Base-by-base conservation (phyloP, 2,329 filamentous ascomycete species). In the Penicillium sp. region DNA sequence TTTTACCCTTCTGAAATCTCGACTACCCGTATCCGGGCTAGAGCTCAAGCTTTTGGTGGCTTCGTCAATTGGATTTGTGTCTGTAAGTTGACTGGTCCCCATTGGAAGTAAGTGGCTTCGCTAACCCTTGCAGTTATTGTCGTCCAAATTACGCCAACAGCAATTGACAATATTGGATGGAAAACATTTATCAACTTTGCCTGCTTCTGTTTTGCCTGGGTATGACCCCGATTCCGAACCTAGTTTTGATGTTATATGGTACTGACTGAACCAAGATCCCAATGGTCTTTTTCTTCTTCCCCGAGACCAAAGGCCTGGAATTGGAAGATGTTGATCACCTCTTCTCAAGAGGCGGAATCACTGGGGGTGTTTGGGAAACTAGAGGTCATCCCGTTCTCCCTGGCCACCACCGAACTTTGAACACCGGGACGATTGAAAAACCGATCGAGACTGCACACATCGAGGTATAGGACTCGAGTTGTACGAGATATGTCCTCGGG, bases 241-340 rank as follows among this genome's bases (percentile, higher is more conserved):
- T 6, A 5, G 7, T 10, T 28, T 10, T 13, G 12, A 34, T 5
- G 12, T 26, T 12, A 13, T 9, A 21, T 6, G 0, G 43, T 54
- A 19, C 54, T 63, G 9, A 61, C 51, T 43, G 46, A 17, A 40
- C 49, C 9, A 60, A 62, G 51, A 66, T 75, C 15, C 72, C 72
- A 0, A 80, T 82, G 40, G 77, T 84, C 38, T 84, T 77, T 70
- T 80, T 81, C 61, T 75, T 81, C 58, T 82, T 83, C 3, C 81
- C 81, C 0, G 81, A 85, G 64, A 84, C 82, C 0, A 84, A 83
- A 61, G 73, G 80, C 0, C 64, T 83, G 2, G 79, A 79, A 0
- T 72, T 85, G 0, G 82, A 85, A 58, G 82, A 84, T 59, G 80
- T 85, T 6, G 80, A 76, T 42, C 61, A 66, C 44, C 61, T 72